phyloP scores from a whole-genome alignment of 352 stramenopile species.

The Blastocystis sp. region DNA sequence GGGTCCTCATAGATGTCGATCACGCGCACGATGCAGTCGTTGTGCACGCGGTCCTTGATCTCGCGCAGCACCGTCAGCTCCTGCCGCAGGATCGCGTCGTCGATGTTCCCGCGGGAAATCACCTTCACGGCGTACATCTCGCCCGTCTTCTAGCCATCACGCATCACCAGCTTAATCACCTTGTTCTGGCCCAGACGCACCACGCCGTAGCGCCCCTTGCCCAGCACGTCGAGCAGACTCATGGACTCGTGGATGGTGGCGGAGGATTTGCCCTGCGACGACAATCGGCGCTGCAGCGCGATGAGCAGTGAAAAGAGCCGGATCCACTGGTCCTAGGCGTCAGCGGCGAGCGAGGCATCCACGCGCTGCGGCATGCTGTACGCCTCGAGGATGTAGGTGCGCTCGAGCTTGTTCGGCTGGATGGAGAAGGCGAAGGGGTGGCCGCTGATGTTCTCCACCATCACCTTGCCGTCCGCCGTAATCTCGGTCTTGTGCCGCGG shows the following conservation, averaged over 20 bases:
- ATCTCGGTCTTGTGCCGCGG: conserved; percentile 8
- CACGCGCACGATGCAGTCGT: conserved; percentile 13
- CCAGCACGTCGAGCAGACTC: conserved; percentile 19
- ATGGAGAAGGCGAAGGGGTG: conserved; percentile 54
- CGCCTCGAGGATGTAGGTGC: conserved; percentile 41
- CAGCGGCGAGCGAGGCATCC: not conserved
- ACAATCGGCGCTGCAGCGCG: conserved; percentile 3
- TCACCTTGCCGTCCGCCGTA: conserved; percentile 62
- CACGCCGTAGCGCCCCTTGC: conserved; percentile 44
- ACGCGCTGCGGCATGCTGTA: conserved; percentile 58
- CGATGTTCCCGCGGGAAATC: conserved; percentile 45
- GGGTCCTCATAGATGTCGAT: conserved; percentile 37
- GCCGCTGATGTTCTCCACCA: conserved; percentile 61
- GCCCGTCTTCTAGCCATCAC: conserved; percentile 3
- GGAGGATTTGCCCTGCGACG: not conserved
- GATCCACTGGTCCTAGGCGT: conserved; percentile 49
- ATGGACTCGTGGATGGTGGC: conserved; percentile 34
- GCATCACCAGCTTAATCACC: not conserved
- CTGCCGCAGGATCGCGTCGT: conserved; percentile 22
- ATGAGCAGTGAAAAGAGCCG: conserved; percentile 24
- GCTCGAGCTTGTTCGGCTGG: conserved; percentile 38
- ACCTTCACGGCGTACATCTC: conserved; percentile 55
- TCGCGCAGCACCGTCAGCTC: conserved; percentile 19
- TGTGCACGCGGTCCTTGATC: conserved; percentile 25
- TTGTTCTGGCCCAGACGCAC: conserved; percentile 31